Conservation (phyloP, 2,329 filamentous ascomycete genomes). For the Pestalotiopsis sp. region DNA sequence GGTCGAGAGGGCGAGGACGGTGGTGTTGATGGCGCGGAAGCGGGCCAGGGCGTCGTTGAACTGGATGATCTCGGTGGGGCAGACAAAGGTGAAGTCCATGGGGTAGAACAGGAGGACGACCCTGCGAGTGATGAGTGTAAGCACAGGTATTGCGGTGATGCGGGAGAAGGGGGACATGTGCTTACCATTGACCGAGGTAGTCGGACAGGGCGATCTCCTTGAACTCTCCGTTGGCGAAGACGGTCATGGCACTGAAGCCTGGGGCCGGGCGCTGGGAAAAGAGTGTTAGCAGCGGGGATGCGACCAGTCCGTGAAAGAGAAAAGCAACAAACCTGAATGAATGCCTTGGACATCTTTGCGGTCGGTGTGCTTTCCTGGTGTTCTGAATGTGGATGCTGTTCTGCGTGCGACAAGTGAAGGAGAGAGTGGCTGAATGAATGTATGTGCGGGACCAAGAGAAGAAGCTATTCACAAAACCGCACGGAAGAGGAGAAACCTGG, state of each 20-base stretch:
- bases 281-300: too few species aligned
- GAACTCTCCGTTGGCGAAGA: slow-evolving; percentile 50
- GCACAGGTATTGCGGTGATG: neutral
- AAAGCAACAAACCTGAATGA: slow-evolving; percentile 33
- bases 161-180: neutral
- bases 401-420: neutral
- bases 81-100: slow-evolving; percentile 70
- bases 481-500: neutral
- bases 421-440: neutral
- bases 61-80: slow-evolving; percentile 66
- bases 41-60: slow-evolving; percentile 63
- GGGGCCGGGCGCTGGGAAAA: slow-evolving; percentile 43
- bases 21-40: slow-evolving; percentile 60
- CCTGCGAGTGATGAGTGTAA: slow-evolving; percentile 36
- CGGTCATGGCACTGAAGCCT: slow-evolving; percentile 49
- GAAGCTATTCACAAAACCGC: neutral
- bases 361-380: neutral
- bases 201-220: slow-evolving; percentile 47
- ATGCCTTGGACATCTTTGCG: slow-evolving; percentile 43
- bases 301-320: too few species aligned
- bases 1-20: slow-evolving; percentile 62
- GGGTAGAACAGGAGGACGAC: slow-evolving; percentile 68
- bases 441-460: neutral
- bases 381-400: neutral
- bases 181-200: slow-evolving; percentile 49